Evolutionary conservation across 2,329 filamentous ascomycete genomes (phyloP), one percentile per base, ranked within the genome.

Genomic region (Fusarium sp.): DNA sequence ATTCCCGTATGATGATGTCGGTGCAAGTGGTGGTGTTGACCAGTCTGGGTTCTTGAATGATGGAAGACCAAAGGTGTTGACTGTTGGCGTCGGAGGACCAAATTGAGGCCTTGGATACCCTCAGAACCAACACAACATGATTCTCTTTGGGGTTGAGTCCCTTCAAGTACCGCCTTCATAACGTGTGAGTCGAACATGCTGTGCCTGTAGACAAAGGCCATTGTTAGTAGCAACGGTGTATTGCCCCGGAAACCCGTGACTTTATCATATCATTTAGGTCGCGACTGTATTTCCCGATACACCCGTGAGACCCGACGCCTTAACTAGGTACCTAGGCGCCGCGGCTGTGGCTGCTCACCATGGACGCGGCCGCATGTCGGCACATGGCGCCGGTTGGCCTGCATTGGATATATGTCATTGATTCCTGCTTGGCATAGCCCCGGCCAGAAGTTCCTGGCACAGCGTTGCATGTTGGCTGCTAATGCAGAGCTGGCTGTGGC

Each of bases 1-100:
- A 1, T 92, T 92, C 72, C 89, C 91, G 0, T 93, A 92, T 75
- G 91, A 93, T 75, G 91, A 93, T 78, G 91, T 93, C 10, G 84
- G 83, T 23, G 82, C 88, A 5, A 80, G 79, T n/a, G 80, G 81
- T 43, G 87, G 85, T 3, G 74, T 78, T 5, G 89, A 92, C 76
- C 89, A 91, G 79, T 88, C 88, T 18, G 91, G 91, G 1, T 88
- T 86, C 62, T 84, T 92, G 18, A 87, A 84, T 65, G 89, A 90
- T 74, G 78, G 82, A 3, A 83, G 83, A 55, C 90, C 90, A 1
- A 78, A 81, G 75, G 73, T 88, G 62, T 81, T 91, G 71, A 89
- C 85, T 1, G 83, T 91, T 52, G 84, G 83, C 3, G 81, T 91
- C 36, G 89, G 89, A 12, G 87, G 65, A 47, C 39, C 43, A 13